Evolutionary conservation across 257 asterid species (phyloP).

Genomic region (Ilex aquifolium): DNA sequence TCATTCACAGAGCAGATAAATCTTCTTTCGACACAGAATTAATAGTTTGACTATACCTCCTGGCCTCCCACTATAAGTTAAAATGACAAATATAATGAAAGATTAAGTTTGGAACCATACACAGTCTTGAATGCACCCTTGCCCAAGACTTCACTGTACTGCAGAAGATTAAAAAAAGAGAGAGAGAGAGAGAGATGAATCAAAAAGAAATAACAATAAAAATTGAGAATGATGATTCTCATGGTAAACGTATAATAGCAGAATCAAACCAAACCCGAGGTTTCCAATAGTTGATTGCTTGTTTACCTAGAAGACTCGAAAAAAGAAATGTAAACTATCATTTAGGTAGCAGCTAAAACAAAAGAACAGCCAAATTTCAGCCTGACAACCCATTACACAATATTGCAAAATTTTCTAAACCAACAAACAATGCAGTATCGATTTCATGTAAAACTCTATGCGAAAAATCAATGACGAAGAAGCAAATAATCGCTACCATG

Average conservation of each 20-base stretch:
- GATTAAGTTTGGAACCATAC: conserved; percentile 33
- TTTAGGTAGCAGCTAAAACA: too few relatives aligned
- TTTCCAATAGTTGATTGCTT: too few relatives aligned
- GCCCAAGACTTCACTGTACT: conserved; percentile 69
- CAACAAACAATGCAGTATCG: too few relatives aligned
- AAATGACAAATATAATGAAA: neutral
- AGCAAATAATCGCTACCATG: too few relatives aligned
- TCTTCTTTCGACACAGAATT: neutral
- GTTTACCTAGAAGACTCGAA: too few relatives aligned
- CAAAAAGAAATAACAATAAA: neutral
- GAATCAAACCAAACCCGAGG: too few relatives aligned
- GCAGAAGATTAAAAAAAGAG: conserved; percentile 28
- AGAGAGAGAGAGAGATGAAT: conserved; percentile 7
- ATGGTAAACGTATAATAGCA: neutral
- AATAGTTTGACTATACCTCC: neutral
- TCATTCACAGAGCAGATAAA: neutral
- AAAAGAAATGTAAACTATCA: too few relatives aligned
- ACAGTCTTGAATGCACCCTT: conserved; percentile 84
- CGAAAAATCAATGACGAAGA: too few relatives aligned
- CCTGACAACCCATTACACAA: too few relatives aligned
- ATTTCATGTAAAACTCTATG: too few relatives aligned
- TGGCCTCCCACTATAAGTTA: neutral
- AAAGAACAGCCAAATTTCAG: too few relatives aligned
- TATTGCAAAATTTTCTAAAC: too few relatives aligned
- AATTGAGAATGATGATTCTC: neutral